Evolutionary conservation across 192 early-diverging fungal species (phyloP).

Genomic region (Geosiphon pyriformis): DNA sequence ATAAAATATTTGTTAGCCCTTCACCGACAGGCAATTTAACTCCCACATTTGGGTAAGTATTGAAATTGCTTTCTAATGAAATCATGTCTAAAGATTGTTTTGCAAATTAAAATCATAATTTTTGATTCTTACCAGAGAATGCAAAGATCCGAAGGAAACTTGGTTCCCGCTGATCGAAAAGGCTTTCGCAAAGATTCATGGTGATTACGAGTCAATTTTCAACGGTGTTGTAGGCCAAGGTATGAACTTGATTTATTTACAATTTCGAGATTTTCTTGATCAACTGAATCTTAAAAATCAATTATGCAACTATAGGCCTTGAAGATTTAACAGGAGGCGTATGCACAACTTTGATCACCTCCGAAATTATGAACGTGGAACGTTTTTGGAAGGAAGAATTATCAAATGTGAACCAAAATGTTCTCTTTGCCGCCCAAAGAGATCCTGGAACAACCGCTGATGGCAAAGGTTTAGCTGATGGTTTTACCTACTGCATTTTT

Average conservation of each 20-base stretch:
- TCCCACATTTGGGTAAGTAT: not conserved
- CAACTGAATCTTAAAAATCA: not conserved
- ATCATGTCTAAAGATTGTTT: too few relatives aligned
- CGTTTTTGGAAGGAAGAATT: conserved; percentile 54
- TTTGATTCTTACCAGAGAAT: conserved; percentile 27
- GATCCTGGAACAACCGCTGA: too few relatives aligned
- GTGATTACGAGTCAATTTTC: conserved; percentile 39
- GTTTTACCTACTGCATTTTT: conserved; percentile 48
- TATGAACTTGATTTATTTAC: conserved; percentile 12
- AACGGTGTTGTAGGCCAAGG: conserved; percentile 43
- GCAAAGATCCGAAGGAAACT: conserved; percentile 40
- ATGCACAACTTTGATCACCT: conserved; percentile 31
- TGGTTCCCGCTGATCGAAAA: conserved; percentile 56
- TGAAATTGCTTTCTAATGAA: too few relatives aligned
- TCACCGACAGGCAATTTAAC: too few relatives aligned
- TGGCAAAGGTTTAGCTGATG: too few relatives aligned
- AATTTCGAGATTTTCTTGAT: not conserved
- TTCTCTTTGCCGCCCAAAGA: conserved; percentile 33
- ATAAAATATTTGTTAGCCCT: conserved; percentile 33
- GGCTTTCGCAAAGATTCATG: conserved; percentile 55
- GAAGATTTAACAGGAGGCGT: conserved; percentile 52
- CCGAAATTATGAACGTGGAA: conserved; percentile 48
- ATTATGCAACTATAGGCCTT: conserved; percentile 21
- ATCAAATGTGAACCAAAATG: conserved; percentile 35
- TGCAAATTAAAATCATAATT: too few relatives aligned